These are phyloP conservation scores for Penicillium sp. DNA, from an alignment of 2,329 filamentous ascomycete species.

Conservation along the genomic window DNA sequence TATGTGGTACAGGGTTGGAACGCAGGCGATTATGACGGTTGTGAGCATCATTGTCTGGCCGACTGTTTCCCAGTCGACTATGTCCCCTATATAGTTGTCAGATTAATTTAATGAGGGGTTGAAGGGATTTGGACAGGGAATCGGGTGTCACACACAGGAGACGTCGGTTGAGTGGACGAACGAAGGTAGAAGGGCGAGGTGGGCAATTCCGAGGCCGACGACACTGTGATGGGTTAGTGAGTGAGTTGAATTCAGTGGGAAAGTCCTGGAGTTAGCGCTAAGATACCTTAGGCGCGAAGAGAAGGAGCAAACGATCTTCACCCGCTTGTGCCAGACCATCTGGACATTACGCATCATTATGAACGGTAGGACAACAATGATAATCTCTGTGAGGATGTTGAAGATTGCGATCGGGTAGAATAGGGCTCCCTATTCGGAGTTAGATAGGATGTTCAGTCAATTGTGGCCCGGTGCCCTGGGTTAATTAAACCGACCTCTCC, in stretches of 20 bases:
- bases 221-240: conserved; percentile 11
- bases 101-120: background rate
- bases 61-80: conserved; percentile 16
- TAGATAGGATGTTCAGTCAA: background rate
- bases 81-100: conserved; percentile 18
- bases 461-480: background rate
- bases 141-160: conserved; percentile 17
- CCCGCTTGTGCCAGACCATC: conserved; percentile 16
- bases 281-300: conserved; percentile 18
- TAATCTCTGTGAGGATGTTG: conserved; percentile 23
- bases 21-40: conserved; percentile 24
- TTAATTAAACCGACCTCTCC: conserved; percentile 12
- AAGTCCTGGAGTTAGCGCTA: background rate
- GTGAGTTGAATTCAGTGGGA: background rate
- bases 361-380: conserved; percentile 22
- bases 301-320: conserved; percentile 26
- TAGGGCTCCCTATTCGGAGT: conserved; percentile 17
- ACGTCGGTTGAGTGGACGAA: conserved; percentile 19
- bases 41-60: conserved; percentile 28
- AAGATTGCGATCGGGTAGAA: conserved; percentile 19
- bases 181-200: conserved; percentile 18
- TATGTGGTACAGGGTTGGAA: conserved; percentile 30
- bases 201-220: conserved; percentile 15
- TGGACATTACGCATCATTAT: conserved; percentile 29
- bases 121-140: background rate